Conservation (phyloP, 352 stramenopile genomes). For the Pythium phragmiticola region DNA sequence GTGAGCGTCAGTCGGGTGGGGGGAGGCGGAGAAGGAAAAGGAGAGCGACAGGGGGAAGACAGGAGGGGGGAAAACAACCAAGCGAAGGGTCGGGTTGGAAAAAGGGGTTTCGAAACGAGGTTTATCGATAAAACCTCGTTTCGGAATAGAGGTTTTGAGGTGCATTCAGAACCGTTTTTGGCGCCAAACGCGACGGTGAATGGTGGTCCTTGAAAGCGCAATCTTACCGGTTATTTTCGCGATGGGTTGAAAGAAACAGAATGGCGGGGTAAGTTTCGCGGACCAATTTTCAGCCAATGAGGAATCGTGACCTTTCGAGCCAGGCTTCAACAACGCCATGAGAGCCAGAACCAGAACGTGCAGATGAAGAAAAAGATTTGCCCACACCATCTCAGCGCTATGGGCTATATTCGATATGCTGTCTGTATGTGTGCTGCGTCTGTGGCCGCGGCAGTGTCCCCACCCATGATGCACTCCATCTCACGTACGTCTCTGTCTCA, state of each 20-base stretch:
- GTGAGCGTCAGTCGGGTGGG: conserved; percentile 19
- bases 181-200: conserved; percentile 26
- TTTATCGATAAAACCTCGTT: conserved; percentile 22
- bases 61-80: conserved; percentile 5
- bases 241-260: conserved; percentile 11
- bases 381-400: neutral
- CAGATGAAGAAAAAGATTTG: neutral
- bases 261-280: conserved; percentile 4
- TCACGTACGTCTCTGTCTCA: conserved; percentile 24
- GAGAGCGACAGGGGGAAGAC: conserved; percentile 1
- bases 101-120: conserved; percentile 13
- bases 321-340: conserved; percentile 2
- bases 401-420: neutral
- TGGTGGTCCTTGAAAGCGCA: conserved; percentile 22
- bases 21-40: conserved; percentile 14
- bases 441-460: neutral
- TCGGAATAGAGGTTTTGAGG: conserved; percentile 13
- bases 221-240: conserved; percentile 26
- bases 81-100: conserved; percentile 14
- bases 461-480: conserved; percentile 40
- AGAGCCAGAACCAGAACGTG: neutral
- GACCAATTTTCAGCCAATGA: conserved; percentile 16
- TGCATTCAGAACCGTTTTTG: conserved; percentile 18
- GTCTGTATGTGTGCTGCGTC: neutral
- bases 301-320: conserved; percentile 13